A percentile compares a stretch with the other conserved stretches of the same genome.
Evolutionary conservation across 2,329 filamentous ascomycete genomes (phyloP).

Genomic region (Microcyclosporella mali): DNA sequence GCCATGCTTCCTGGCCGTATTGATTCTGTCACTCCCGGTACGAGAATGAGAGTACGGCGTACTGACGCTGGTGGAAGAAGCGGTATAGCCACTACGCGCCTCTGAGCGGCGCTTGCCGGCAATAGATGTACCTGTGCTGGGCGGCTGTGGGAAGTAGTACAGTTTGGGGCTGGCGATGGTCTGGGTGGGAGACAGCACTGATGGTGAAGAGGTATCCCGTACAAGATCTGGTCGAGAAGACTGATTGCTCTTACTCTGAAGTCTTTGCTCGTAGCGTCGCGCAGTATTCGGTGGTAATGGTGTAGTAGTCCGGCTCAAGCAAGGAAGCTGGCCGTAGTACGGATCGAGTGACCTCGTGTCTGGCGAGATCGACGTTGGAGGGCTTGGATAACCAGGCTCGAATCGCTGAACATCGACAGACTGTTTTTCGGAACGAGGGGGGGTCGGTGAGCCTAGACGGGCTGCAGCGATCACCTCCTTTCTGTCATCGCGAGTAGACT

Average conservation of each 20-base stretch:
- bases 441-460: slow-evolving; percentile 20
- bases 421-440: slow-evolving; percentile 15
- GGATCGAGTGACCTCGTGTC: slow-evolving; percentile 9
- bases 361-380: slow-evolving; percentile 6
- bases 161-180: slow-evolving; percentile 4
- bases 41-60: slow-evolving; percentile 18
- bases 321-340: slow-evolving; percentile 7
- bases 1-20: slow-evolving; percentile 13
- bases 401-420: slow-evolving; percentile 8
- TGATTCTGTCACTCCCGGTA: slow-evolving; percentile 13
- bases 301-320: slow-evolving; percentile 9
- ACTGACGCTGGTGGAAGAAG: neutral
- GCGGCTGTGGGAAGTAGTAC: neutral
- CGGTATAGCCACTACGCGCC: too few species aligned
- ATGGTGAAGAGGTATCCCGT: slow-evolving; percentile 2
- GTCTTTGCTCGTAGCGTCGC: slow-evolving; percentile 4
- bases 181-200: neutral
- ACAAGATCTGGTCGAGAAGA: neutral
- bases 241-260: slow-evolving; percentile 8
- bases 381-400: slow-evolving; percentile 2
- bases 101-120: too few species aligned
- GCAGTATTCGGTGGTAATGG: slow-evolving; percentile 2
- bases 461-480: slow-evolving; percentile 17
- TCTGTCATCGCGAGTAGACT: slow-evolving; percentile 4
- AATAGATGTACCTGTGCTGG: too few species aligned